These are phyloP conservation scores for Cordyceps fumosorosea DNA, from an alignment of 2,329 filamentous ascomycete species.

Conservation along the genomic window DNA sequence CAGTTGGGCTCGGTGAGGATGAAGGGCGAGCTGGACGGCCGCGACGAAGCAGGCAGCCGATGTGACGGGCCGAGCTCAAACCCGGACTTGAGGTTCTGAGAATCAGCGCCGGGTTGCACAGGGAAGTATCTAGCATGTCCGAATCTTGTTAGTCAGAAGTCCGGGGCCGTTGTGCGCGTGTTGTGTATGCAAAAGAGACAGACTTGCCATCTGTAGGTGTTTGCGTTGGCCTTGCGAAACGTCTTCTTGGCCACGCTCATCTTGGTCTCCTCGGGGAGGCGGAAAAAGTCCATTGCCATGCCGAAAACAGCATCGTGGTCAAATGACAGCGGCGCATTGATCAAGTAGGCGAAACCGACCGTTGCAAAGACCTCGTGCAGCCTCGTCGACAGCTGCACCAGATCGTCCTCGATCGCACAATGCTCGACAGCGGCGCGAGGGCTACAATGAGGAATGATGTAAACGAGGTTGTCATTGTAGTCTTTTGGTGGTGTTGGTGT, in stretches of 20 bases:
- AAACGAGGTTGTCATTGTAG: slow-evolving; percentile 33
- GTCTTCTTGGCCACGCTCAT: slow-evolving; percentile 35
- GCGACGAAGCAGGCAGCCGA: slow-evolving; percentile 9
- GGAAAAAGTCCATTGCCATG: slow-evolving; percentile 33
- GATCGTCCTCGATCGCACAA: slow-evolving; percentile 20
- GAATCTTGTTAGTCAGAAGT: no score
- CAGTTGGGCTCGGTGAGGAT: slow-evolving; percentile 12
- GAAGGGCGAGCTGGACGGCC: slow-evolving; percentile 12
- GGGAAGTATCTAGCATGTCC: slow-evolving; percentile 37
- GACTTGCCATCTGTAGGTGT: slow-evolving; percentile 36
- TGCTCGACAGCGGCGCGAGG: slow-evolving; percentile 26
- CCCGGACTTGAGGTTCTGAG: slow-evolving; percentile 39
- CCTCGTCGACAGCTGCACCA: slow-evolving; percentile 26
- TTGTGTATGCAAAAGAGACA: not conserved
- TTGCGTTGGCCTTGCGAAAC: slow-evolving; percentile 31
- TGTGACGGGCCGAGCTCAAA: slow-evolving; percentile 35
- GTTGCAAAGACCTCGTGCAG: slow-evolving; percentile 37
- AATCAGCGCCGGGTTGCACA: slow-evolving; percentile 28
- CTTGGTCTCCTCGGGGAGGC: slow-evolving; percentile 28
- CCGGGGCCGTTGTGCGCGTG: no score
- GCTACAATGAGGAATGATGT: slow-evolving; percentile 36
- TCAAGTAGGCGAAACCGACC: slow-evolving; percentile 40
- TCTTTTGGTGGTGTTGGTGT: no score
- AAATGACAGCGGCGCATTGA: slow-evolving; percentile 35
- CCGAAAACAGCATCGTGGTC: slow-evolving; percentile 35